These are phyloP conservation scores for Tribonema minus DNA, from an alignment of 108 stramenopile genomes.

Conservation along the genomic window DNA sequence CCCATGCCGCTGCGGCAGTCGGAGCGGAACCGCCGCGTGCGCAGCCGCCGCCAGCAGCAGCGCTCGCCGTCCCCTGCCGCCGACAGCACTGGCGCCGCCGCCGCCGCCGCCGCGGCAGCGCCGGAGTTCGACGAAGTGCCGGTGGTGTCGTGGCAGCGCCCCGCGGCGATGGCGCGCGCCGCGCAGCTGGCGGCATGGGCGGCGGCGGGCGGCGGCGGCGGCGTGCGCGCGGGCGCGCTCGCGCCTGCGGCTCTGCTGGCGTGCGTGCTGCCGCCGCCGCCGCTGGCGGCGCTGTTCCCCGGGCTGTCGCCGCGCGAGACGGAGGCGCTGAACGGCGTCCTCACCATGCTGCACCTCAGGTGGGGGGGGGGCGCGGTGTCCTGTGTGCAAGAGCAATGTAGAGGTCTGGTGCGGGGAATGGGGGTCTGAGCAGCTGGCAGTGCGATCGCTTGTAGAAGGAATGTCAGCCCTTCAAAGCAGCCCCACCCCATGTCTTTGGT, in stretches of 20 bases:
- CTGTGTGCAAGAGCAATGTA: no score
- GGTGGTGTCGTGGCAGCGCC: not conserved
- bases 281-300: not conserved
- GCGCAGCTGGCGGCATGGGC: not conserved
- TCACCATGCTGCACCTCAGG: not conserved
- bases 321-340: not conserved
- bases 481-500: no score
- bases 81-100: not conserved
- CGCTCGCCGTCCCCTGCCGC: not conserved
- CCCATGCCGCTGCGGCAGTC: not conserved
- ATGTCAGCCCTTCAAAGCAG: no score
- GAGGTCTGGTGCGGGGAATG: no score
- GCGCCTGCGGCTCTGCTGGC: not conserved
- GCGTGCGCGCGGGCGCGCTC: not conserved
- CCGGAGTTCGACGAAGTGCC: not conserved
- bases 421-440: no score
- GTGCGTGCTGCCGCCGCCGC: not conserved
- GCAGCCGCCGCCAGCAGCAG: not conserved
- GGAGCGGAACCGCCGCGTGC: not conserved
- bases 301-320: not conserved
- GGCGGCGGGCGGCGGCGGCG: no score
- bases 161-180: not conserved
- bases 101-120: not conserved
- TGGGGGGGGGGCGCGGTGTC: no score
- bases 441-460: no score